Evolutionary conservation across 352 stramenopile genomes (phyloP), one percentile per base, ranked within the genome.

Genomic region (Sclerospora graminicola): DNA sequence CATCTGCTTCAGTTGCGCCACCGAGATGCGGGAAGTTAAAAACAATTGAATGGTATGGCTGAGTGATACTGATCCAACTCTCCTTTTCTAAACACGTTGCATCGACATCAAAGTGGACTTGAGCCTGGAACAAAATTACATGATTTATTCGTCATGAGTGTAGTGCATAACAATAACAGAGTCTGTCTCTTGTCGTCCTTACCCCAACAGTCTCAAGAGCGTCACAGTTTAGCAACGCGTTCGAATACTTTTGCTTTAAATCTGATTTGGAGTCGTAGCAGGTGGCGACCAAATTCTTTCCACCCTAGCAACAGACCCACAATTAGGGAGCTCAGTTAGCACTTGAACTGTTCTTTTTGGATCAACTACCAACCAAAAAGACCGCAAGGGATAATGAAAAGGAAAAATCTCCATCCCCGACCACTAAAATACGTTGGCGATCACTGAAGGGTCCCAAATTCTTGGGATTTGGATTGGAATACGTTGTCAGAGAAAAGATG

Each of bases 1-100:
- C 73, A 49, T 89, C 82, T 30, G 80, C 79, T 31, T 90, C 74
- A 2, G 82, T 91, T 5, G 77, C 69, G 14, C 82, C 82, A 31
- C 82, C 82, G 8, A 94, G 52, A 45, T 94, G 82, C 11, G 82
- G 82, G 45, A 94, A 94, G 43, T 94, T 94, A 48, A 94, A 94
- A 10, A 78, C 67, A 20, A 91, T 69, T 14, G 60, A 46, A 26
- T 90, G 68, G 60, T 90, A 91, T 8, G 53, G 59, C 14, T 67
- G 46, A 1, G 48, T 57, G 13, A 39, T 38, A 29, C 54, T 34
- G 10, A 86, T 60, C 72, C 69, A 87, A 11, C 42, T 51, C 20
- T 86, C 43, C 19, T 71, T 66, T 37, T 84, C 64, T 13, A 90
- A 48, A 7, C 68, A 52, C 6, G 79, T 90, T 19, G 63, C 79